Base-by-base conservation (phyloP, 108 stramenopile species). In the Pseudonitzschia delicatissima region DNA sequence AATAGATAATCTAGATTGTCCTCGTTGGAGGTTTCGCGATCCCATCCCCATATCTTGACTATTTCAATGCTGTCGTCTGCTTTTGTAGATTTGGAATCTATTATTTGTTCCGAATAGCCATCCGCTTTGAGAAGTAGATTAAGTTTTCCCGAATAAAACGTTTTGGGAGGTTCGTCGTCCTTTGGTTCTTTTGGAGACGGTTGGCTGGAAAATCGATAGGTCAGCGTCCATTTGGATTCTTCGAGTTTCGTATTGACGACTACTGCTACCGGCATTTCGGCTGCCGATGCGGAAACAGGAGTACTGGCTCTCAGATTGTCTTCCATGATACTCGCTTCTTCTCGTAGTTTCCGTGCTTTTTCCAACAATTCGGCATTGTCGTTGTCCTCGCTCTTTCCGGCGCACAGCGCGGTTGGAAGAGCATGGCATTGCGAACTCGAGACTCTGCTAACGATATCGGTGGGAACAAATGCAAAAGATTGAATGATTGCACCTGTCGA, bases 11-110 rank as follows among this genome's bases (percentile, higher is more conserved):
- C 47, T 31, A 68, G 26, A n/a, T 62, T 50, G 49, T 84, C 83
- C 44, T 82, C 73, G 37, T 42, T 66, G 44, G 81, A 80, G 8
- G 37, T 62, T 68, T 87, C 86, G 15, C 69, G 29, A 47, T 87
- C 86, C 86, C 86, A 87, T 11, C 86, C 86, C 86, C 86, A 87
- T 0, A 80, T 58, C 42, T 87, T 87, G 34, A 42, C 15, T 40
- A 87, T 68, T 37, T 57, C 18, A 5, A 79, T 39, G 34, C 42
- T 52, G 37, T 31, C 45, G 34, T 55, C 52, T 71, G 26, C 20
- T 5, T 1, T 34, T 6, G 1, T 17, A 7, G 27, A 27, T 0
- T 47, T n/a, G 15, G 25, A 15, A 0, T 11, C 15, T 15, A 44
- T 0, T n/a, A 80, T 55, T 26, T 67, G 52, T 35, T 73, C 77